phyloP scores from a whole-genome alignment of 2,329 filamentous ascomycete species.

The Thielaviopsis euricoi region DNA sequence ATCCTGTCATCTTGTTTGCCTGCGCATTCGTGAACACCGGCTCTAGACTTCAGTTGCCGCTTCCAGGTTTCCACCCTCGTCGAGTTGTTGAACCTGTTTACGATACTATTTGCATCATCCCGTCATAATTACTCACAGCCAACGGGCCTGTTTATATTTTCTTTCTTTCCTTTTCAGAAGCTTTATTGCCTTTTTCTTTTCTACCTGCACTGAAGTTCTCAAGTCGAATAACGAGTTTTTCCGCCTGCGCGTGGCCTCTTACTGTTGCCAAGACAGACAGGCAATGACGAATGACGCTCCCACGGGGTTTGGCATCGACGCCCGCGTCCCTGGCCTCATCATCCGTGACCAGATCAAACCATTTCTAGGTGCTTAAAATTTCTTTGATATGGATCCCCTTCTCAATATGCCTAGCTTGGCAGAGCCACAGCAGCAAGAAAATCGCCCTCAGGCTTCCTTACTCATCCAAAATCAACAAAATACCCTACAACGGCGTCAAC shows the following conservation, averaged over 20 bases:
- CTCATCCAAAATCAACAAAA: neutral
- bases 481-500: neutral
- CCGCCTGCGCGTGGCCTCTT: constrained; percentile 1
- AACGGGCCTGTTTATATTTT: too few relatives aligned
- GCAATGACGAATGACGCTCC: constrained; percentile 7
- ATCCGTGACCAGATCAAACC: neutral
- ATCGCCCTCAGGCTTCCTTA: neutral
- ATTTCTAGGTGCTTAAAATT: neutral
- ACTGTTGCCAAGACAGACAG: neutral
- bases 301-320: constrained; percentile 9
- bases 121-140: too few relatives aligned
- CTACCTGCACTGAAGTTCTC: neutral
- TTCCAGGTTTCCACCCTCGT: too few relatives aligned
- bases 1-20: too few relatives aligned
- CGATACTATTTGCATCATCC: too few relatives aligned
- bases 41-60: too few relatives aligned
- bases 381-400: constrained; percentile 8
- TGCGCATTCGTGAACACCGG: too few relatives aligned
- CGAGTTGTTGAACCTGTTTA: too few relatives aligned
- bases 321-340: constrained; percentile 8
- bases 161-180: neutral
- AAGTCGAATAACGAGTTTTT: neutral
- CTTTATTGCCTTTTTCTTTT: neutral
- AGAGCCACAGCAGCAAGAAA: constrained; percentile 4
- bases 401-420: constrained; percentile 5